phyloP scores from a whole-genome alignment of 2,329 filamentous ascomycete genomes.

The Ophiostoma perfectum region DNA sequence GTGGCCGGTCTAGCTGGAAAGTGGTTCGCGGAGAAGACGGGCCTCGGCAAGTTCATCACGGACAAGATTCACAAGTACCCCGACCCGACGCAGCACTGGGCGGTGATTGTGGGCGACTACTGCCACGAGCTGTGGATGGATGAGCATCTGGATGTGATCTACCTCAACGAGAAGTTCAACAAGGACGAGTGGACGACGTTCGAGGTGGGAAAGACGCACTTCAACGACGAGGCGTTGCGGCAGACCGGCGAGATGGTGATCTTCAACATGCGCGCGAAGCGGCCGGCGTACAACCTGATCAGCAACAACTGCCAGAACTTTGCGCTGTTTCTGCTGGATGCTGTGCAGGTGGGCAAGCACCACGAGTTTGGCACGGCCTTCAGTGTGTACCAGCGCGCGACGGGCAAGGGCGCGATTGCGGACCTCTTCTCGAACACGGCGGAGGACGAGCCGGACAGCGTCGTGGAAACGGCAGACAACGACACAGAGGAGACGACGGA shows the following conservation, averaged over 20 bases:
- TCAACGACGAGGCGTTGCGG: slow-evolving; percentile 50
- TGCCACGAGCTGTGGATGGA: slow-evolving; percentile 59
- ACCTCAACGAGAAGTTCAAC: slow-evolving; percentile 47
- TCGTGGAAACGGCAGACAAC: slow-evolving; percentile 28
- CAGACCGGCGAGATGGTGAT: slow-evolving; percentile 50
- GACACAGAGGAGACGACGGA: slow-evolving; percentile 19
- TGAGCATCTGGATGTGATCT: slow-evolving; percentile 52
- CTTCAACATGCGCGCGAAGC: slow-evolving; percentile 44
- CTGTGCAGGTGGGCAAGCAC: slow-evolving; percentile 47
- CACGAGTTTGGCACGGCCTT: slow-evolving; percentile 50
- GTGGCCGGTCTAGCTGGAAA: slow-evolving; percentile 52
- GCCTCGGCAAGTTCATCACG: slow-evolving; percentile 51
- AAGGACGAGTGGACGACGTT: slow-evolving; percentile 48
- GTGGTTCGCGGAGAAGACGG: slow-evolving; percentile 54
- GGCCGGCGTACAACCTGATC: slow-evolving; percentile 52
- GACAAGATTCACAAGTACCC: slow-evolving; percentile 50
- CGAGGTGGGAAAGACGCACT: slow-evolving; percentile 47
- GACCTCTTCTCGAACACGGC: slow-evolving; percentile 44
- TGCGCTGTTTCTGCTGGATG: slow-evolving; percentile 48
- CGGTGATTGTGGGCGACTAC: slow-evolving; percentile 51
- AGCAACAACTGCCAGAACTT: slow-evolving; percentile 58
- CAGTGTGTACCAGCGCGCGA: slow-evolving; percentile 48
- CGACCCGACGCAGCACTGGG: slow-evolving; percentile 57
- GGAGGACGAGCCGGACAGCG: slow-evolving; percentile 30
- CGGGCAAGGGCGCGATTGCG: slow-evolving; percentile 45